Evolutionary conservation across 169 alveolate genomes (phyloP).

Genomic region (Theileria annulata): DNA sequence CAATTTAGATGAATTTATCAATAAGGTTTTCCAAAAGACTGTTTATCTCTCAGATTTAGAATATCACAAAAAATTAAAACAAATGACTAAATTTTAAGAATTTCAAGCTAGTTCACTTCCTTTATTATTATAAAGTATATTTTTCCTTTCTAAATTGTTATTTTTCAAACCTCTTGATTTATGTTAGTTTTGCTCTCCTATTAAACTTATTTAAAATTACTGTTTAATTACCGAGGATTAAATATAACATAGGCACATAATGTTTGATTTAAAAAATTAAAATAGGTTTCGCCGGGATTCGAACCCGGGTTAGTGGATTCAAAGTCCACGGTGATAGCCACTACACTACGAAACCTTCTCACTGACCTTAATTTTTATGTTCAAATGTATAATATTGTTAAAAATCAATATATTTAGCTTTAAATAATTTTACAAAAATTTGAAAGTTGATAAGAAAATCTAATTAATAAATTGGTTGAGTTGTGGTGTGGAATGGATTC

Average conservation of each 20-base stretch:
- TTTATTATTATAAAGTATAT: background rate
- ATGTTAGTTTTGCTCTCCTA: background rate
- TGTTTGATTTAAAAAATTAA: background rate
- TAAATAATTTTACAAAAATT: background rate
- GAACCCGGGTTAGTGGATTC: slow-evolving; percentile 95
- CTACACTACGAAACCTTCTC: slow-evolving; percentile 89
- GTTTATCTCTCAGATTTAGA: slow-evolving; percentile 42
- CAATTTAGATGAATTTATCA: background rate
- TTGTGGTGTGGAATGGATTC: background rate
- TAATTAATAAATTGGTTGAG: background rate
- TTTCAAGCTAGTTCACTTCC: background rate
- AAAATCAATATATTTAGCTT: background rate
- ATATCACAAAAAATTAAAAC: slow-evolving; percentile 27
- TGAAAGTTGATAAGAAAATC: background rate
- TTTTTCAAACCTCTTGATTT: background rate
- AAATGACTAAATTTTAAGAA: slow-evolving; percentile 17
- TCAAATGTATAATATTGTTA: background rate
- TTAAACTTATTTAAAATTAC: too few relatives aligned
- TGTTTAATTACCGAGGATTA: background rate
- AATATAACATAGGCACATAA: background rate
- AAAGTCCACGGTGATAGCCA: slow-evolving; percentile 94
- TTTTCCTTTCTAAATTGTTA: background rate
- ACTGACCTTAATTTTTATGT: background rate
- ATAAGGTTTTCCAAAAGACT: background rate
- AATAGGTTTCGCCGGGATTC: slow-evolving; percentile 91